phyloP scores from a whole-genome alignment of 805 yeast genomes.

The Candida bentonensis region DNA sequence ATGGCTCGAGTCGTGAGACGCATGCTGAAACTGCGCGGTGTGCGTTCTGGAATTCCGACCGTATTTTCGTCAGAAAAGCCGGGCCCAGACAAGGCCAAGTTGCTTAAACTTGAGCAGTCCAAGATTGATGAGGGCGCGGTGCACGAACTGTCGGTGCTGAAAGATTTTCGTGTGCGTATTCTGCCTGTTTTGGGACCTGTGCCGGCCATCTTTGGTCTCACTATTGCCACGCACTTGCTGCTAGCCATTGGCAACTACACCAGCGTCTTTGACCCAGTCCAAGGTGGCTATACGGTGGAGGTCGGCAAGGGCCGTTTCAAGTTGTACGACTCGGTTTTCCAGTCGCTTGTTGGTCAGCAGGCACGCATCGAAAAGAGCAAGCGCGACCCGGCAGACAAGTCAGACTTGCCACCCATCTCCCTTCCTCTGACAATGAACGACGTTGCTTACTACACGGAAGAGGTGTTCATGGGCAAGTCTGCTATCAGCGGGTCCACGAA shows the following conservation, averaged over 20 bases:
- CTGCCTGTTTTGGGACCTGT: slow-evolving; percentile 92
- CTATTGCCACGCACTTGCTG: slow-evolving; percentile 72
- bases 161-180: slow-evolving; percentile 84
- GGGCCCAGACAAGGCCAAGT: slow-evolving; percentile 80
- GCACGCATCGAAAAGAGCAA: slow-evolving; percentile 32
- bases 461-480: slow-evolving; percentile 84
- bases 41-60: slow-evolving; percentile 62
- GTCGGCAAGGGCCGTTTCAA: slow-evolving; percentile 83
- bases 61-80: slow-evolving; percentile 94
- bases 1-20: slow-evolving; percentile 78
- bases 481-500: slow-evolving; percentile 76
- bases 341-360: slow-evolving; percentile 77
- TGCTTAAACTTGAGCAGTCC: slow-evolving; percentile 73
- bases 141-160: slow-evolving; percentile 73
- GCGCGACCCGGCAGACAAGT: slow-evolving; percentile 47
- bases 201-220: slow-evolving; percentile 92
- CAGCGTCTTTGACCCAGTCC: slow-evolving; percentile 22
- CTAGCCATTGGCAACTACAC: slow-evolving; percentile 79
- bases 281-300: slow-evolving; percentile 63
- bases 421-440: slow-evolving; percentile 55
- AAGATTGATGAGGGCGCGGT: slow-evolving; percentile 73
- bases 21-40: slow-evolving; percentile 67
- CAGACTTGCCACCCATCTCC: slow-evolving; percentile 18
- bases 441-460: slow-evolving; percentile 74
- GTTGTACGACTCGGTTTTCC: slow-evolving; percentile 69